A percentile compares a stretch with the other conserved stretches of the same genome.
Evolutionary conservation across 768 basidiomycete genomes (phyloP).

Genomic region (Rickenella mellea): DNA sequence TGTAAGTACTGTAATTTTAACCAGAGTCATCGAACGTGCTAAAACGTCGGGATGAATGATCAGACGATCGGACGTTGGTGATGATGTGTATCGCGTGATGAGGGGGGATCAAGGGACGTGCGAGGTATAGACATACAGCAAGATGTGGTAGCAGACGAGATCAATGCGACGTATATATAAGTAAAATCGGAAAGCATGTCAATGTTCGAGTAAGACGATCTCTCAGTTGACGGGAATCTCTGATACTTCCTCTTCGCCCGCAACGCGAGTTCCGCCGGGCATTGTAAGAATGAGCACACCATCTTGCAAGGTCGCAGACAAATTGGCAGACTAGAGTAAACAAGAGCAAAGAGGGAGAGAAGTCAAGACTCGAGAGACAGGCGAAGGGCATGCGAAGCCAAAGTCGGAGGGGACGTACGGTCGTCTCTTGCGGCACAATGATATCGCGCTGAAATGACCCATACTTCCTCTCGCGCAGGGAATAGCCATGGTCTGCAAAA

Average conservation of each 20-base stretch:
- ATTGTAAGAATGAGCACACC: constrained; percentile 53
- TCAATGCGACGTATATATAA: too few relatives aligned
- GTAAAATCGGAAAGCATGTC: too few relatives aligned
- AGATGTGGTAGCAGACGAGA: too few relatives aligned
- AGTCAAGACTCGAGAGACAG: neutral
- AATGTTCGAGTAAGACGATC: too few relatives aligned
- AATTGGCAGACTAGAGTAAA: constrained; percentile 37
- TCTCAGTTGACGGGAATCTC: neutral
- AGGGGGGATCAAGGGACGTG: too few relatives aligned
- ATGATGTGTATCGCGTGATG: too few relatives aligned
- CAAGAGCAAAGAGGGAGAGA: constrained; percentile 1
- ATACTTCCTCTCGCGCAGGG: constrained; percentile 46
- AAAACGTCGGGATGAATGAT: too few relatives aligned
- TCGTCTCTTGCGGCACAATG: constrained; percentile 44
- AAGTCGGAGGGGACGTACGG: constrained; percentile 35
- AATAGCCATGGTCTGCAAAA: constrained; percentile 31
- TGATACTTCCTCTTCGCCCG: constrained; percentile 23
- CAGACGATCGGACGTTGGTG: too few relatives aligned
- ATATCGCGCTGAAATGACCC: constrained; percentile 41
- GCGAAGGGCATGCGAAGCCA: neutral
- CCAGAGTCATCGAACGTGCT: too few relatives aligned
- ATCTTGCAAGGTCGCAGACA: constrained; percentile 46
- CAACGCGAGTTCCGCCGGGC: constrained; percentile 35
- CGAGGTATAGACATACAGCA: too few relatives aligned
- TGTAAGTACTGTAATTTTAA: too few relatives aligned